These are phyloP conservation scores for Coemansia furcata DNA, from an alignment of 192 early-diverging fungal species.

Conservation along the genomic window DNA sequence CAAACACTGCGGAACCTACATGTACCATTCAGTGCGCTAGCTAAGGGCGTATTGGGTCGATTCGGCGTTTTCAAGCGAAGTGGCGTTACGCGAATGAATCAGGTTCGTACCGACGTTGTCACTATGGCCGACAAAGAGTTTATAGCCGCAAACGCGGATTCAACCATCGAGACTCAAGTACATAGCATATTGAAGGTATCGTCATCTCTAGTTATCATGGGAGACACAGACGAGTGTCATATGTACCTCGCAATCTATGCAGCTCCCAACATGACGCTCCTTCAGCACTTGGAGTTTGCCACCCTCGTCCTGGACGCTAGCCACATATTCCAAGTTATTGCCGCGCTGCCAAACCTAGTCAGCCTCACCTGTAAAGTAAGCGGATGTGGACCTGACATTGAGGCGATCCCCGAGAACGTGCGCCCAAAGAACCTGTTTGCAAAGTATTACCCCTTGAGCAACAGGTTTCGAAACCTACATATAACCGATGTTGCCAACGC, in stretches of 20 bases:
- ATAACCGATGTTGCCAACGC: background rate
- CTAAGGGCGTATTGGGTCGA: background rate
- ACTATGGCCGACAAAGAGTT: background rate
- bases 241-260: background rate
- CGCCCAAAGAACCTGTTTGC: background rate
- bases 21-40: background rate
- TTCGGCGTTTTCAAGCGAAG: background rate
- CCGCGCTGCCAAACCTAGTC: background rate
- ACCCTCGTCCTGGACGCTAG: background rate
- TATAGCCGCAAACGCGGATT: background rate
- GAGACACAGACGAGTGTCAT: background rate
- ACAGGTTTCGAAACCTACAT: background rate
- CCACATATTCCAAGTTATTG: no score
- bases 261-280: background rate
- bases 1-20: background rate
- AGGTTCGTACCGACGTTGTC: background rate
- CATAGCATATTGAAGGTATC: background rate
- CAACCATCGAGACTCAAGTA: background rate
- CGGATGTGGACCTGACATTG: background rate
- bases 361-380: background rate
- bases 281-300: background rate
- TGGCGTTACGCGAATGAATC: background rate
- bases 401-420: background rate
- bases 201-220: background rate
- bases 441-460: background rate